phyloP scores from a whole-genome alignment of 495 filamentous ascomycete genomes.

The Talaromyces nanjingensis region DNA sequence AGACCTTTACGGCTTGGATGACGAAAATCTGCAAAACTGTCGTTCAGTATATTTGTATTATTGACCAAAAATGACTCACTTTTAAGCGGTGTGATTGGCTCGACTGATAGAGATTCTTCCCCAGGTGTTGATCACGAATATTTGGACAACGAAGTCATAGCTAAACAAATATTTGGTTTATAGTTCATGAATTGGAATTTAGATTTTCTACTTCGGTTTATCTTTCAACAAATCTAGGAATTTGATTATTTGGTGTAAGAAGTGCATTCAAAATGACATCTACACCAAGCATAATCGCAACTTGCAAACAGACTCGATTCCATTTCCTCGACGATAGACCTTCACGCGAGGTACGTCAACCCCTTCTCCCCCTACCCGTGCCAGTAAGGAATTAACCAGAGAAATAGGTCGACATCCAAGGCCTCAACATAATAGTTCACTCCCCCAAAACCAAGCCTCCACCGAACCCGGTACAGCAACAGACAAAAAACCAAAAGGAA shows the following conservation, averaged over 20 bases:
- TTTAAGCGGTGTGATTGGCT: conserved; percentile 3
- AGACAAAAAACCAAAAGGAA: conserved; percentile 35
- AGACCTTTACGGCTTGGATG: too few species aligned
- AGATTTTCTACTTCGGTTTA: too few species aligned
- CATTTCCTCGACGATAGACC: conserved; percentile 36
- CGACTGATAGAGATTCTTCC: not conserved
- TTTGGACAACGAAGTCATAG: not conserved
- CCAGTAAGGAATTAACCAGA: not conserved
- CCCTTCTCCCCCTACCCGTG: not conserved
- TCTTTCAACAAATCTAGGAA: too few species aligned
- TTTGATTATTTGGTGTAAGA: too few species aligned
- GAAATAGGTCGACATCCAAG: conserved; percentile 59
- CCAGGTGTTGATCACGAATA: not conserved
- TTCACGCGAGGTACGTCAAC: conserved; percentile 27
- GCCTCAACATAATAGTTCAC: conserved; percentile 54
- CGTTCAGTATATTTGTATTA: not conserved
- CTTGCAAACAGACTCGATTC: conserved; percentile 41
- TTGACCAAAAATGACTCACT: conserved; percentile 11
- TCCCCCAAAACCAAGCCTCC: conserved; percentile 23
- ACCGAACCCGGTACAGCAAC: conserved; percentile 17
- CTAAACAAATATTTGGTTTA: not conserved
- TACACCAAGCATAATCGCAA: conserved; percentile 32
- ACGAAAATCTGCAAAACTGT: not conserved
- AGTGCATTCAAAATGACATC: conserved; percentile 3
- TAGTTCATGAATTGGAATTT: too few species aligned